These are phyloP conservation scores for Arachnomyces sp. DNA, from an alignment of 2,329 filamentous ascomycete species.

Conservation along the genomic window DNA sequence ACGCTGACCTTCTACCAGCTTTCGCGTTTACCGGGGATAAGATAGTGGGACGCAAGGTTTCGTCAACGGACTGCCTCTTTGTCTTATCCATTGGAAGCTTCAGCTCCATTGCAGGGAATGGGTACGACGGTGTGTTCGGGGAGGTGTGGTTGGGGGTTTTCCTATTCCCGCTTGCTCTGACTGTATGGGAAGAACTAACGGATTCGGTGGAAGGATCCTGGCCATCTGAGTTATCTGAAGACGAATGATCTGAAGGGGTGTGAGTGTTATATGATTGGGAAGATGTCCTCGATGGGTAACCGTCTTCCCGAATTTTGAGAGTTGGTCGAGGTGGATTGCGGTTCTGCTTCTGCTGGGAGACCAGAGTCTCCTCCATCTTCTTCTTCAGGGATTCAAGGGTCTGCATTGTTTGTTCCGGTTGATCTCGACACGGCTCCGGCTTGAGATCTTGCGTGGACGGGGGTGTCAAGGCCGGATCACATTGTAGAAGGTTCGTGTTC, in stretches of 20 bases:
- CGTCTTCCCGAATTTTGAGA: not conserved
- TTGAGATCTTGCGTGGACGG: conserved; percentile 2
- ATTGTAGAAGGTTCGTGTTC: not conserved
- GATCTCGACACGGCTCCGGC: conserved; percentile 11
- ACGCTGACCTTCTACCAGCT: conserved; percentile 8
- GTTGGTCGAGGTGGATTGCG: conserved; percentile 17
- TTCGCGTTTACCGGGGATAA: conserved; percentile 4
- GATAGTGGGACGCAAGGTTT: not conserved
- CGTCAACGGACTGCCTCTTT: not conserved
- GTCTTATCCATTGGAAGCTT: not conserved
- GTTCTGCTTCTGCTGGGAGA: conserved; percentile 33
- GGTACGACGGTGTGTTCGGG: conserved; percentile 27
- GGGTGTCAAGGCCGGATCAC: conserved; percentile 13
- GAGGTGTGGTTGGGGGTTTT: conserved; percentile 16
- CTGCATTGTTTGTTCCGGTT: conserved; percentile 27
- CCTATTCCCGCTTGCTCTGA: conserved; percentile 19
- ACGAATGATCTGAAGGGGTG: conserved; percentile 15
- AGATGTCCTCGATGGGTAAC: not conserved
- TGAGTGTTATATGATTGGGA: not conserved
- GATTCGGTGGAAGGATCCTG: conserved; percentile 19
- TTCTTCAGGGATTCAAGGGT: conserved; percentile 33
- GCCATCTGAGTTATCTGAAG: conserved; percentile 1
- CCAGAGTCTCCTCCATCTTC: conserved; percentile 35
- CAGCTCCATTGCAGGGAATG: not conserved
- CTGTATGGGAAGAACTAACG: conserved; percentile 25